phyloP scores from a whole-genome alignment of 192 early-diverging fungal genomes.

The Rhizoclosmatium sp. region DNA sequence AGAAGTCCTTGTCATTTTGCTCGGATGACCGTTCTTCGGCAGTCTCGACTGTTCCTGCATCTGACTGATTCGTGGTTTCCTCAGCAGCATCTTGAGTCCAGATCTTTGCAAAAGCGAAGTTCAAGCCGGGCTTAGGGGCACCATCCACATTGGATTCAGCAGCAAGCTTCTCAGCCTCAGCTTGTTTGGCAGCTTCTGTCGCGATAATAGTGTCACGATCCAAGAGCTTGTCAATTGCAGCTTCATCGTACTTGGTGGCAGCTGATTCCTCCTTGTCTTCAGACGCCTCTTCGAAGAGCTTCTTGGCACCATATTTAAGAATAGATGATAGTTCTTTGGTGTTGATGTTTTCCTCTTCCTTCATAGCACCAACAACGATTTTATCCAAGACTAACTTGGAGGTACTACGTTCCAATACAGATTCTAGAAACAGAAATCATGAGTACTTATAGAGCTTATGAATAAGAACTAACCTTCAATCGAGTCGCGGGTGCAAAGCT shows the following conservation, averaged over 20 bases:
- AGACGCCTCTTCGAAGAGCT: constrained; percentile 67
- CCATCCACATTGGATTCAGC: constrained; percentile 12
- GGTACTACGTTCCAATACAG: constrained; percentile 78
- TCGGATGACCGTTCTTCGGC: constrained; percentile 7
- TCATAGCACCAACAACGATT: constrained; percentile 78
- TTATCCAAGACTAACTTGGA: constrained; percentile 79
- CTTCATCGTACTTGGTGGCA: constrained; percentile 57
- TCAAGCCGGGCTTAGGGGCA: constrained; percentile 33
- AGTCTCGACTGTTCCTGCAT: constrained; percentile 5
- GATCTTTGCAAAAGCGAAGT: constrained; percentile 71
- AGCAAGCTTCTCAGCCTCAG: neutral
- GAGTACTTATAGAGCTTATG: neutral
- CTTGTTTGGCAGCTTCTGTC: constrained; percentile 49
- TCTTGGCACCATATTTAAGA: constrained; percentile 72
- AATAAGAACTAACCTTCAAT: constrained; percentile 58
- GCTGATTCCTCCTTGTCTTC: constrained; percentile 45
- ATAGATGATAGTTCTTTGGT: constrained; percentile 67
- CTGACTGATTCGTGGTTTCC: neutral
- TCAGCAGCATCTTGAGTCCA: constrained; percentile 63
- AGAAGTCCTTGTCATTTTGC: constrained; percentile 55
- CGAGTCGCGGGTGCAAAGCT: constrained; percentile 68
- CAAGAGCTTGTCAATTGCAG: constrained; percentile 65
- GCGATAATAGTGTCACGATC: constrained; percentile 53
- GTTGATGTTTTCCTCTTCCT: constrained; percentile 56
- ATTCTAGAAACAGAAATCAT: constrained; percentile 43